Base-by-base conservation (phyloP, 768 basidiomycete genomes). In the Paxillus rubicundulus region DNA sequence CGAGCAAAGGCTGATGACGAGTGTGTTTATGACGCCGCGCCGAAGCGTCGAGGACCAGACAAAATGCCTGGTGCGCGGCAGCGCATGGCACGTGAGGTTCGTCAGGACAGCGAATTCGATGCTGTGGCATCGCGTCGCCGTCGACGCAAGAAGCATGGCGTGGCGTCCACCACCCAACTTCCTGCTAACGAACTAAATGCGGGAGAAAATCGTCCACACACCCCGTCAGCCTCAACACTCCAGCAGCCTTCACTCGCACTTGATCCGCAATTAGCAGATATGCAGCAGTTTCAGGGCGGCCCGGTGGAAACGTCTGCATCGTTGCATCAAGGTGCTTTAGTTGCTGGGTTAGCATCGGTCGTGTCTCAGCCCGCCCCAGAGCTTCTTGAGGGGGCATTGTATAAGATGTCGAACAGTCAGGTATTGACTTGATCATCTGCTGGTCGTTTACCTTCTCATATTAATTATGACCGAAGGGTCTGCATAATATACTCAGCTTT, bases 1-100 rank as follows among this genome's bases (percentile, higher is more conserved):
- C 78, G 86, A 36, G 53, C 72, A 12, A 74, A 68, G 43, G 69
- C 70, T 12, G 66, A 60, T 58, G 71, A 65, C 40, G 76, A 78
- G 42, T 92, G 89, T 63, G 64, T 72, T 46, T 92, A 91, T 59
- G 89, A 92, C 58, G 51, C 79, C 13, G 68, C 80, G 5, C 89
- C 89, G 18, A 90, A 87, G 61, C 85, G 89, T 41, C 80, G 89
- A 37, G 89, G 89, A 1, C 89, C 89, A 2, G 89, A 91, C 68
- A 87, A 80, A 68, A 78, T 74, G 0, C 88, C 87, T n/a, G 89
- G 89, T 18, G 86, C 86, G 36, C 84, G 89, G 21, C 86, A 89
- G 61, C 79, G 89, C 38, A 72, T 75, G 52, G 68, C 77, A 5
- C 70, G 76, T 36, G 78, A 77, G 45, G 54, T 63, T 20, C 69